Evolutionary conservation across 2,329 filamentous ascomycete species (phyloP).

Genomic region (Chaetomium strumarium): DNA sequence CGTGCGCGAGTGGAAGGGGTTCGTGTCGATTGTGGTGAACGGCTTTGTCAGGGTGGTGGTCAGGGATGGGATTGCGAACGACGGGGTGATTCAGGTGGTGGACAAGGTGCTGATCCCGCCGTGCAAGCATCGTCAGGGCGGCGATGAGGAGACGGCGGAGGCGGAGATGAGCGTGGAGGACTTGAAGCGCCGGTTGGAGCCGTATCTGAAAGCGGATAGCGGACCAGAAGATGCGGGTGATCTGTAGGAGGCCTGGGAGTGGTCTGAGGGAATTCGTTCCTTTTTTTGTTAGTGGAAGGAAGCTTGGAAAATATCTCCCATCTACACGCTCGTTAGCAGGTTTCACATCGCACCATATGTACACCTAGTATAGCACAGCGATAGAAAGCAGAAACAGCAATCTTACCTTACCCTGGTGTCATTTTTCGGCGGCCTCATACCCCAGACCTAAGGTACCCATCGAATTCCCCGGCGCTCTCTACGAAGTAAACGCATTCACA

Average conservation of each 20-base stretch:
- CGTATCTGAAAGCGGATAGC: conserved; percentile 15
- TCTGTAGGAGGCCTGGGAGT: too few species aligned
- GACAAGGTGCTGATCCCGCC: conserved; percentile 71
- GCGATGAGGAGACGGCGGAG: conserved; percentile 43
- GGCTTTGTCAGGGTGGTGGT: conserved; percentile 60
- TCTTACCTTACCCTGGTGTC: too few species aligned
- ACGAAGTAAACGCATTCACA: conserved; percentile 31
- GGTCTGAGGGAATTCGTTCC: too few species aligned
- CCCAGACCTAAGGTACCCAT: too few species aligned
- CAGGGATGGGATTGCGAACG: conserved; percentile 64
- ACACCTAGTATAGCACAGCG: too few species aligned
- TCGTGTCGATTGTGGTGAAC: conserved; percentile 69
- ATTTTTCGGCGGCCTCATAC: too few species aligned
- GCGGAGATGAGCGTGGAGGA: conserved; percentile 34
- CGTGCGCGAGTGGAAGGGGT: conserved; percentile 60
- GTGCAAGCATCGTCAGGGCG: conserved; percentile 40
- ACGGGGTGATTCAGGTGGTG: conserved; percentile 79
- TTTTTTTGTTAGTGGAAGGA: background rate
- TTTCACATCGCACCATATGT: background rate
- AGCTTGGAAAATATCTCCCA: background rate
- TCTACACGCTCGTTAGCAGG: conserved; percentile 4
- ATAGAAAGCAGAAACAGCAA: too few species aligned
- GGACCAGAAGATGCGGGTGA: background rate
- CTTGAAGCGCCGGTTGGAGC: conserved; percentile 20
- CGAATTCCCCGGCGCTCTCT: too few species aligned